Base-by-base conservation (phyloP, 1,139 yeast genomes). In the Blastobotrys buckinghamii region DNA sequence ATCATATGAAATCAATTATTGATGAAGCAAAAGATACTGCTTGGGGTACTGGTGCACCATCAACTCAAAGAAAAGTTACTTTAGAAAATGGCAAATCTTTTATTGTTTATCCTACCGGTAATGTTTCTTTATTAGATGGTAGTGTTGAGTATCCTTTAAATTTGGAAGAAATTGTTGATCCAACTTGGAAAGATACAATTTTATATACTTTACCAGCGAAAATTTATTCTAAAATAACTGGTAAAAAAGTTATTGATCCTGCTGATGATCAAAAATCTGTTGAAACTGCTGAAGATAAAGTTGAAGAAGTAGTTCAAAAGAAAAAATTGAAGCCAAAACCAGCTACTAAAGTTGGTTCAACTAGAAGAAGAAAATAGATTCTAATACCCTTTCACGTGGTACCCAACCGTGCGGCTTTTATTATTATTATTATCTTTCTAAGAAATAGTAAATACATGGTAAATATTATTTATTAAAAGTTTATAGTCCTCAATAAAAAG, bases 61-160 rank as follows among this genome's bases (percentile, higher is more conserved):
- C 61, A 13, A 42, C 63, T 62, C 67, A 63, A 59, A 59, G 61
- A 26, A 58, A 59, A 44, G 70, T 73, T 30, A 70, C 68, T 19
- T 55, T 63, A 30, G 68, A 64, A 36, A 68, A 71, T 45, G 88
- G 85, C 2, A 81, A 78, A 60, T 71, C 74, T 36, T 82, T 89
- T 56, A 57, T 79, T 40, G 84, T 89, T 2, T 77, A 81, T 53
- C 75, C 82, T 20, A 81, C 79, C 50, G 95, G 95, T n/a, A 67
- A 71, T 1, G 89, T 89, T 12, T 80, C 71, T 63, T 67, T 84
- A 39, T 65, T 80, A 16, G 88, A 84, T 53, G 88, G 83, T 52
- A 76, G 74, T 37, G 76, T 72, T 10, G 57, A 53, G 1, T 60
- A 66, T 30, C 64, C 68, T 33, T 55, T 71, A 40, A 57, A 61